A percentile compares a stretch with the other conserved stretches of the same genome.
Conservation (phyloP, 306 rosid species). For the Lathyrus oleraceus region DNA sequence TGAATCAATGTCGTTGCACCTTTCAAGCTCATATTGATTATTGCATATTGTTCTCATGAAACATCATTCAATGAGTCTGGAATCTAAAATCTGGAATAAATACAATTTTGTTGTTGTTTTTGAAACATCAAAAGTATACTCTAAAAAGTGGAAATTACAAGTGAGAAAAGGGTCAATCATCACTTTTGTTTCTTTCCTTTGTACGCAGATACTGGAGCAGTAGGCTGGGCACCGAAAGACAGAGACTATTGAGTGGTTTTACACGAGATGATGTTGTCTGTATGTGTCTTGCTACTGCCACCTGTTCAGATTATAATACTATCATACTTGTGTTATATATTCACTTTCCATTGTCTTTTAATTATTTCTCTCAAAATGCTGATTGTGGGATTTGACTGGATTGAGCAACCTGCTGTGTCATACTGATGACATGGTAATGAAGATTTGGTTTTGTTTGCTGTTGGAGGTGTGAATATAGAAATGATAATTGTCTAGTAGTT, state of each 20-base stretch:
- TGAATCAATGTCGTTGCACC: constrained; percentile 14
- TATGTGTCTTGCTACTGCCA: constrained; percentile 49
- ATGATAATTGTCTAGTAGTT: background rate
- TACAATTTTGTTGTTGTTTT: background rate
- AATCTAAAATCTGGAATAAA: constrained; percentile 28
- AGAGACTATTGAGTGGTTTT: constrained; percentile 74
- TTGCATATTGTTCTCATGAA: constrained; percentile 2
- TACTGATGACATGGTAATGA: constrained; percentile 16
- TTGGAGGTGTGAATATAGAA: constrained; percentile 12
- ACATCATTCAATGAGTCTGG: constrained; percentile 17
- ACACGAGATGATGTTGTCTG: constrained; percentile 73
- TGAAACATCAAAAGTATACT: background rate
- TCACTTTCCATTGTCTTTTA: constrained; percentile 23
- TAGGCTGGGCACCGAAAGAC: constrained; percentile 92
- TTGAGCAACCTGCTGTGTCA: constrained; percentile 22
- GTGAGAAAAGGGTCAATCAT: constrained; percentile 1
- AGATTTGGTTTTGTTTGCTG: constrained; percentile 20
- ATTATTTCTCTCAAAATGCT: background rate
- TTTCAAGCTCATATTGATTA: background rate
- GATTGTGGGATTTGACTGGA: constrained; percentile 31
- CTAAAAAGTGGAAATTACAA: constrained; percentile 12
- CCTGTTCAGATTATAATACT: constrained; percentile 2
- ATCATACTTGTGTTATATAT: constrained; percentile 17
- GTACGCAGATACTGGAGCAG: constrained; percentile 89
- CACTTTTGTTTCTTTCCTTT: constrained; percentile 29